Percentiles rank a stretch among this genome's conserved stretches.
These are phyloP conservation scores for Aspergillus felis DNA, from an alignment of 2,329 filamentous ascomycete species.

Conservation along the genomic window DNA sequence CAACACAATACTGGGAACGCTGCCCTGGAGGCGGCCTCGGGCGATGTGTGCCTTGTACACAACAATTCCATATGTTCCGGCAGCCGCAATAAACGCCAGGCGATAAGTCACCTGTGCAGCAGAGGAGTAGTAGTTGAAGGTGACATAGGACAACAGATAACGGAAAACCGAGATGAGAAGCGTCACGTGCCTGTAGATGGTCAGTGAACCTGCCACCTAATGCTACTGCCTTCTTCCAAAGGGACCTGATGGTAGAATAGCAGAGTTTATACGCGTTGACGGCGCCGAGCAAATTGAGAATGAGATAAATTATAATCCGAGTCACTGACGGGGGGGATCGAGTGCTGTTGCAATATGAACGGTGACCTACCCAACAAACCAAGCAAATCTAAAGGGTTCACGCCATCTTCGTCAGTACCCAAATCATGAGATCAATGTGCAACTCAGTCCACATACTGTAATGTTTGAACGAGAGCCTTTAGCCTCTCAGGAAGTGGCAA, in stretches of 20 bases:
- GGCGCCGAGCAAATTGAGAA: background rate
- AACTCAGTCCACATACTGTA: conserved; percentile 71
- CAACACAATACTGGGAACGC: conserved; percentile 58
- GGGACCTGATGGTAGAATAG: background rate
- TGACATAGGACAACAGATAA: conserved; percentile 80
- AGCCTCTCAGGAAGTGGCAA: conserved; percentile 72
- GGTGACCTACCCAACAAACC: conserved; percentile 72
- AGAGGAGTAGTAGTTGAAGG: conserved; percentile 78
- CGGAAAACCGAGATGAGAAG: conserved; percentile 78
- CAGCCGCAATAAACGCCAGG: conserved; percentile 81
- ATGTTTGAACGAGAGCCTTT: conserved; percentile 74
- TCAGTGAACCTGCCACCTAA: conserved; percentile 16
- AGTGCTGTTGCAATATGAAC: conserved; percentile 6
- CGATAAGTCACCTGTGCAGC: conserved; percentile 84
- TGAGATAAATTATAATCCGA: background rate
- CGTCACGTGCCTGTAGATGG: conserved; percentile 67
- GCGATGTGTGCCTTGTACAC: conserved; percentile 97
- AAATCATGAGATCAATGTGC: conserved; percentile 6
- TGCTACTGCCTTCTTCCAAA: background rate
- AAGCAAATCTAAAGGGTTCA: conserved; percentile 51
- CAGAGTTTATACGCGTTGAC: background rate
- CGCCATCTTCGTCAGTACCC: conserved; percentile 32
- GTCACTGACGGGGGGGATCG: background rate
- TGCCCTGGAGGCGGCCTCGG: conserved; percentile 69
- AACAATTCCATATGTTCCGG: conserved; percentile 92